Base-by-base conservation (phyloP, 1,284 basidiomycete species). In the Austropuccinia psidii region DNA sequence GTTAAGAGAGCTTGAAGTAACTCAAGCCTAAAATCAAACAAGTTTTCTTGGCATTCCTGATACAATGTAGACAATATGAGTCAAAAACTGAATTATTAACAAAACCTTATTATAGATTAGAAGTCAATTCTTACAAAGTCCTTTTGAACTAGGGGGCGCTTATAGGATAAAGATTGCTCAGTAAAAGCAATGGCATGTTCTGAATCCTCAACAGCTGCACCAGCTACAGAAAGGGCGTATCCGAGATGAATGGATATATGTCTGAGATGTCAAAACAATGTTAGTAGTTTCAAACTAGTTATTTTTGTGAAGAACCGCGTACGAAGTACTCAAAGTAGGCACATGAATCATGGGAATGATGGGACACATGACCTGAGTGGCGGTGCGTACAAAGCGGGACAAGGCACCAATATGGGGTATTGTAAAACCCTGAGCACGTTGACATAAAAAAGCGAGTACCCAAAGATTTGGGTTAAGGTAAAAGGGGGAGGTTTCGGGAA, bases 271-370 rank as follows among this genome's bases (percentile, higher is more conserved):
- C 9, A 45, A 45, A 11, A 19, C 9, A 45, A n/a, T n/a, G n/a
- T n/a, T n/a, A n/a, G n/a, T n/a, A n/a, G n/a, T n/a, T n/a, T n/a
- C n/a, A n/a, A n/a, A n/a, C n/a, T n/a, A n/a, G n/a, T n/a, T n/a
- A n/a, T n/a, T n/a, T n/a, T n/a, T n/a, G n/a, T n/a, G n/a, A n/a
- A n/a, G n/a, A n/a, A n/a, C n/a, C n/a, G n/a, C n/a, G 55, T 7
- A 70, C 68, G 55, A 4, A 9, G 55, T 43, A 60, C 45, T 35
- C 9, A 70, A 39, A 15, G 68, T 70, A 11, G 68, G 68, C 2
- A 70, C 57, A 49, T 70, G 68, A 39, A 70, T 61, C 68, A 70
- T 70, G 17, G 68, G 68, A 21, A 70, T 60, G 7, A 70, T 31
- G 11, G 68, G 68, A 50, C 35, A 50, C 31, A 70, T 61, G 43